Percentiles rank a stretch among this genome's conserved stretches.
phyloP scores from a whole-genome alignment of 306 rosid genomes.

The Casuarina glauca region DNA sequence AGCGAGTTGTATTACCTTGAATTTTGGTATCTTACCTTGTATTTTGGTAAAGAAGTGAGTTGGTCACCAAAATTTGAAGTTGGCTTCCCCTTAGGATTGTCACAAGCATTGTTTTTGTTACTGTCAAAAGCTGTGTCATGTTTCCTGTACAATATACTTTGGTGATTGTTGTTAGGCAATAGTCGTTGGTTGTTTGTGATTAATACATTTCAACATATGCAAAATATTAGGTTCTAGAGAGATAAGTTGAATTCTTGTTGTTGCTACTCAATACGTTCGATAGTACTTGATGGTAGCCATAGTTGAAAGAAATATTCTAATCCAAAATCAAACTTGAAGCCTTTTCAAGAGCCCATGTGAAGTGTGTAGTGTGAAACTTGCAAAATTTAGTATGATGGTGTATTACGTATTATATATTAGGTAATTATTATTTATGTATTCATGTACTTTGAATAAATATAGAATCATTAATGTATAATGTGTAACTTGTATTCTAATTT shows the following conservation, averaged over 20 bases:
- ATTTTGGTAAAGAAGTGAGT: background rate
- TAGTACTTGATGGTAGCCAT: background rate
- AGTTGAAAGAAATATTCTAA: background rate
- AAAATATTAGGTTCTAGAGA: background rate
- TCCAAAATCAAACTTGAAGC: background rate
- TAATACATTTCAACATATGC: background rate
- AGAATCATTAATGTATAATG: background rate
- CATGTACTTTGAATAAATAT: background rate
- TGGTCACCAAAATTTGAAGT: background rate
- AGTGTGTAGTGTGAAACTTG: background rate
- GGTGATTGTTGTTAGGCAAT: background rate
- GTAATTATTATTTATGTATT: background rate
- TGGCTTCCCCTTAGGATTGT: background rate
- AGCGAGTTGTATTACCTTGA: constrained; percentile 39
- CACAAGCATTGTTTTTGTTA: background rate
- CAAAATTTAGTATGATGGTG: background rate
- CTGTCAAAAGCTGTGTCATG: background rate
- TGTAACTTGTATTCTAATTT: background rate
- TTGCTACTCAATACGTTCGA: background rate
- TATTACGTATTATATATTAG: background rate
- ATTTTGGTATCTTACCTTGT: background rate
- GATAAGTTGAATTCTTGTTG: background rate
- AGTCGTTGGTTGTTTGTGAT: background rate
- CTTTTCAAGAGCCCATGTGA: background rate
- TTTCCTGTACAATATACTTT: background rate